Percentiles rank a stretch among this genome's conserved stretches.
phyloP scores from a whole-genome alignment of 2,329 filamentous ascomycete genomes.

The Metarhizium humberi region DNA sequence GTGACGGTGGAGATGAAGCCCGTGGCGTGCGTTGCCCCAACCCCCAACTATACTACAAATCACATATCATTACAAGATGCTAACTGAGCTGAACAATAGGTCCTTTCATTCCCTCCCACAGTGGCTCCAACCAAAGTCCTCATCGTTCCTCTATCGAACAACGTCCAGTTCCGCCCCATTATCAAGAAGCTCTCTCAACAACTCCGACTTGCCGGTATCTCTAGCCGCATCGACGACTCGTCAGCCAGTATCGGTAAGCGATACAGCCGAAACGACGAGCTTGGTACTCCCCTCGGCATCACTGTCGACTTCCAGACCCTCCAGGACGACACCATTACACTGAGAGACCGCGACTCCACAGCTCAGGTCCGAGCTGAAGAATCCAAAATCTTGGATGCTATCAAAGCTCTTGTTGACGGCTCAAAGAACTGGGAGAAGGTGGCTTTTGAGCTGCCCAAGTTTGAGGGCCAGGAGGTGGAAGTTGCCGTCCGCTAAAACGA shows the following conservation, averaged over 20 bases:
- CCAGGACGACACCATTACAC: conserved; percentile 76
- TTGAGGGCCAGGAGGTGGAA: conserved; percentile 65
- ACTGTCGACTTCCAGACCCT: conserved; percentile 95
- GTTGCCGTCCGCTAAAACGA: conserved; percentile 22
- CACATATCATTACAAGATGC: neutral
- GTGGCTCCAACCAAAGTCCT: conserved; percentile 94
- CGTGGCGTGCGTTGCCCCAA: conserved; percentile 60
- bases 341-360: conserved; percentile 84
- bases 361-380: conserved; percentile 81
- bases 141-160: conserved; percentile 77
- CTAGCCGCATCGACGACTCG: conserved; percentile 81
- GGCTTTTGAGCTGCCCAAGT: conserved; percentile 68
- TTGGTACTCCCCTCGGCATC: conserved; percentile 88
- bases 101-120: conserved; percentile 45
- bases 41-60: neutral
- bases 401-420: conserved; percentile 44
- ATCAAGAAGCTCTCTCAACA: conserved; percentile 63
- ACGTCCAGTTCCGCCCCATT: conserved; percentile 72
- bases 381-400: conserved; percentile 68
- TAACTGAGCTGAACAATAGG: conserved; percentile 24
- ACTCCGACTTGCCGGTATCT: conserved; percentile 67
- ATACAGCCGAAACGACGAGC: conserved; percentile 89
- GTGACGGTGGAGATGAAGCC: conserved; percentile 56
- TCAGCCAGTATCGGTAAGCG: conserved; percentile 90
- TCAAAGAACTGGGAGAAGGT: conserved; percentile 59